Evolutionary conservation across 768 basidiomycete species (phyloP).

Genomic region (Lactarius sp.): DNA sequence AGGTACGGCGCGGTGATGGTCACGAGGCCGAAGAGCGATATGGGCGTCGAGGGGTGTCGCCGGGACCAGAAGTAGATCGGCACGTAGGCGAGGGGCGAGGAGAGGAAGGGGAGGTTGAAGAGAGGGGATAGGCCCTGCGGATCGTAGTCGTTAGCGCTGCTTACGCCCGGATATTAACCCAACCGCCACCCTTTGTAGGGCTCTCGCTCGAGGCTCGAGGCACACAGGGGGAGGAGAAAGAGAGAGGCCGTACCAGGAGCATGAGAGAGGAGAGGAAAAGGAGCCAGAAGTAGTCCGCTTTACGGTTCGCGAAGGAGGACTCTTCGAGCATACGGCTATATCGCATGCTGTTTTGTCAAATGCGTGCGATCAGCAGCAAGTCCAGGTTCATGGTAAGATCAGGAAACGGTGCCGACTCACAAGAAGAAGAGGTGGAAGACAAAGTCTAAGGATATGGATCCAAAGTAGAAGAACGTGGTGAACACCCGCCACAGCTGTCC

Average conservation of each 20-base stretch:
- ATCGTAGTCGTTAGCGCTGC: slow-evolving; percentile 3
- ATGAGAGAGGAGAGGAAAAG: slow-evolving; percentile 77
- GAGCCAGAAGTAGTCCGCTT: slow-evolving; percentile 95
- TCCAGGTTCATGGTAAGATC: background rate
- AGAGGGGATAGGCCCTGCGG: slow-evolving; percentile 73
- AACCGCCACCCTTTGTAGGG: too few relatives aligned
- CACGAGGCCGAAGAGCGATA: slow-evolving; percentile 90
- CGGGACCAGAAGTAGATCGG: slow-evolving; percentile 98
- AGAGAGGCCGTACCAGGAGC: slow-evolving; percentile 60
- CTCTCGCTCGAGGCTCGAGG: background rate
- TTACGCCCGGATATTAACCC: too few relatives aligned
- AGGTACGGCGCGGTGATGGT: slow-evolving; percentile 96
- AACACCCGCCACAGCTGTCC: slow-evolving; percentile 77
- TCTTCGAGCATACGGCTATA: slow-evolving; percentile 97
- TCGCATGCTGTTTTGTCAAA: slow-evolving; percentile 65
- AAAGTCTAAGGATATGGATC: slow-evolving; percentile 87
- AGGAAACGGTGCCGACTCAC: slow-evolving; percentile 45
- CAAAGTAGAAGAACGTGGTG: slow-evolving; percentile 96
- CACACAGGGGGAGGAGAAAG: slow-evolving; percentile 12
- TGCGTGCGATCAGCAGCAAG: background rate
- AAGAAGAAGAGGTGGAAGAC: slow-evolving; percentile 99
- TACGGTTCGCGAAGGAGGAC: slow-evolving; percentile 85
- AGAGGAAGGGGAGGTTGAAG: slow-evolving; percentile 89
- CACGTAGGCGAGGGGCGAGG: slow-evolving; percentile 88
- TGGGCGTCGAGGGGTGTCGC: slow-evolving; percentile 90